Evolutionary conservation across 2,329 filamentous ascomycete species (phyloP), one percentile per base, ranked within the genome.

Genomic region (Verticillium nubilum): DNA sequence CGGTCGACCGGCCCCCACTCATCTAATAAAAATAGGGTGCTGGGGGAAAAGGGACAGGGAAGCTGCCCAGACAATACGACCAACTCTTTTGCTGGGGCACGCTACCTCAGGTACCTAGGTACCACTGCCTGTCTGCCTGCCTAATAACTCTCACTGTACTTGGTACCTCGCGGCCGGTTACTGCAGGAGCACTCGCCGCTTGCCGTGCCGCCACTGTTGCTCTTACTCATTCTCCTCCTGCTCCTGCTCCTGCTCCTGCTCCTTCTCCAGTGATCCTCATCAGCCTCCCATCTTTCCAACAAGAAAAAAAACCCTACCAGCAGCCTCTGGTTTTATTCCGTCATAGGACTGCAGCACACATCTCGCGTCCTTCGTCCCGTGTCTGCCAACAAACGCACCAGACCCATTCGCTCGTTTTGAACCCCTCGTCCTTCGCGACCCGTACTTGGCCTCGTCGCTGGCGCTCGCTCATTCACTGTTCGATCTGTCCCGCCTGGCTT

Each of bases 161-260:
- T n/a, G n/a, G n/a, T n/a, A n/a, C n/a, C n/a, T n/a, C n/a, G n/a
- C n/a, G n/a, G n/a, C n/a, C n/a, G n/a, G n/a, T n/a, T n/a, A n/a
- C n/a, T 47, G 19, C 42, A 50, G 42, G 10, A 23, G 42, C 42
- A 26, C 42, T 63, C 60, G 58, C 63, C 61, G 62, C 62, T 62
- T 10, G 61, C 58, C 23, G 19, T 42, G 50, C 64, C 64, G 37
- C 69, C 73, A 17, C 66, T 67, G 17, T 67, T 67, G 59, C 72
- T 74, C 13, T 66, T 67, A 56, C 42, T 23, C 17, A n/a, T 25
- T 5, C 42, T 50, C n/a, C 42, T 50, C n/a, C 71, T 71, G 17
- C 72, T 74, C 59, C 71, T 50, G 17, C 71, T 70, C n/a, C 72
- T 74, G 59, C 71, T 73, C 59, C 72, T 73, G 54, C 64, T 68